Percentiles rank a stretch among this genome's conserved stretches.
Evolutionary conservation across 2,329 filamentous ascomycete genomes (phyloP).

Genomic region (Colletotrichum agaves): DNA sequence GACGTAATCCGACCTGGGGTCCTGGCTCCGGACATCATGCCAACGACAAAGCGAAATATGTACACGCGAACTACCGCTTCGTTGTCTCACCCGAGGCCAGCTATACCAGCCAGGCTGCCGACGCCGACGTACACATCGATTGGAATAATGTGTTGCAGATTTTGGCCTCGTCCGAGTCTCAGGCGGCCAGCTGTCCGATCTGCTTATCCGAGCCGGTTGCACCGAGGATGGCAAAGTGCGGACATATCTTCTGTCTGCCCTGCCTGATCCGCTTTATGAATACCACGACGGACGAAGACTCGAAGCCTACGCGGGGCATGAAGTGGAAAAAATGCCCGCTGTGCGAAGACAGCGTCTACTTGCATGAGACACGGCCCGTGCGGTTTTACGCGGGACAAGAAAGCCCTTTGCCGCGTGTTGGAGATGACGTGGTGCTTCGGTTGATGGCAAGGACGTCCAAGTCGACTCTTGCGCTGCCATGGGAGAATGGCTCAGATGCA

Average conservation of each 20-base stretch:
- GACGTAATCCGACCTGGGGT: constrained; percentile 83
- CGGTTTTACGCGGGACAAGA: constrained; percentile 93
- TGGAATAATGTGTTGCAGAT: constrained; percentile 94
- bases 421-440: constrained; percentile 88
- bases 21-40: constrained; percentile 90
- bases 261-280: constrained; percentile 98
- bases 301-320: constrained; percentile 73
- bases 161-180: constrained; percentile 88
- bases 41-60: constrained; percentile 87
- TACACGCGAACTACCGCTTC: constrained; percentile 98
- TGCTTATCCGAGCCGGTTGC: constrained; percentile 93
- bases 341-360: constrained; percentile 92
- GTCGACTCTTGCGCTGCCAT: constrained; percentile 87
- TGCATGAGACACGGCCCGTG: constrained; percentile 89
- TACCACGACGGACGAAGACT: constrained; percentile 78
- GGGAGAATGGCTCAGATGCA: constrained; percentile 78
- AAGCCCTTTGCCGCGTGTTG: constrained; percentile 80
- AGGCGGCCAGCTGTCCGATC: constrained; percentile 90
- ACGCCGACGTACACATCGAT: constrained; percentile 89
- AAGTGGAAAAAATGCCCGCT: constrained; percentile 97
- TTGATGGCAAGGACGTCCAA: constrained; percentile 83
- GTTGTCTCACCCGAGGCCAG: constrained; percentile 85
- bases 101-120: constrained; percentile 82
- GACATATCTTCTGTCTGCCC: constrained; percentile 95
- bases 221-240: constrained; percentile 95